phyloP scores from a whole-genome alignment of 352 stramenopile species.

The Pythium sukuiense region DNA sequence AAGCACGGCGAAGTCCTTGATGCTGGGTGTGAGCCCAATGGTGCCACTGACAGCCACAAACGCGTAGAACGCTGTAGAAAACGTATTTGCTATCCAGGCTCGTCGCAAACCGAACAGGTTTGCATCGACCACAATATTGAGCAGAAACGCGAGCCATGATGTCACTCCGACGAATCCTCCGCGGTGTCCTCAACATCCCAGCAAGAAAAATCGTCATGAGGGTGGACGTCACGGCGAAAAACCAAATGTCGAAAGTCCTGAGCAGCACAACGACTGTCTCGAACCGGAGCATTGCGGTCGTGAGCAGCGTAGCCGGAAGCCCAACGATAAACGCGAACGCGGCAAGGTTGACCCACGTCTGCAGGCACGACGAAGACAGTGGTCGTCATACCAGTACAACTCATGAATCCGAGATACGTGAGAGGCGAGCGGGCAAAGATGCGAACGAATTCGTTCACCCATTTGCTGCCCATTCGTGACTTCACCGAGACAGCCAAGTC shows the following conservation, averaged over 20 bases:
- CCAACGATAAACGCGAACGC: not conserved
- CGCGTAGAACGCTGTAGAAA: slow-evolving; percentile 1
- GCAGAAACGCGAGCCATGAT: slow-evolving; percentile 1
- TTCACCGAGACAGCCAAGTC: not conserved
- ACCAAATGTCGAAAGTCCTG: slow-evolving; percentile 27
- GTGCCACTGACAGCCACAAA: not conserved
- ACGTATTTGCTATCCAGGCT: slow-evolving; percentile 11
- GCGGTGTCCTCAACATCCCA: not conserved
- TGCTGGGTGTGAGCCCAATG: not conserved
- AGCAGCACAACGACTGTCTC: slow-evolving; percentile 4
- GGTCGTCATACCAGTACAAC: not conserved
- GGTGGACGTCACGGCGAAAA: slow-evolving; percentile 30
- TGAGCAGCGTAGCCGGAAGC: not conserved
- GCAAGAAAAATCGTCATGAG: slow-evolving; percentile 7
- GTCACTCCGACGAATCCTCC: not conserved
- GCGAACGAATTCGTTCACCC: not conserved
- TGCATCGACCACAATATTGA: slow-evolving; percentile 23
- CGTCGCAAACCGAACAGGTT: slow-evolving; percentile 8
- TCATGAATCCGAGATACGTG: not conserved
- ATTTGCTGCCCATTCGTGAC: not conserved
- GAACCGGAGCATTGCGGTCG: not conserved
- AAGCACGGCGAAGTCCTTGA: slow-evolving; percentile 16
- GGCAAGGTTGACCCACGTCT: not conserved
- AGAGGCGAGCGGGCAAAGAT: not conserved
- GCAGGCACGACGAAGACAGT: not conserved